Conservation (phyloP, 2,329 filamentous ascomycete species). For the Cytospora schulzeri region DNA sequence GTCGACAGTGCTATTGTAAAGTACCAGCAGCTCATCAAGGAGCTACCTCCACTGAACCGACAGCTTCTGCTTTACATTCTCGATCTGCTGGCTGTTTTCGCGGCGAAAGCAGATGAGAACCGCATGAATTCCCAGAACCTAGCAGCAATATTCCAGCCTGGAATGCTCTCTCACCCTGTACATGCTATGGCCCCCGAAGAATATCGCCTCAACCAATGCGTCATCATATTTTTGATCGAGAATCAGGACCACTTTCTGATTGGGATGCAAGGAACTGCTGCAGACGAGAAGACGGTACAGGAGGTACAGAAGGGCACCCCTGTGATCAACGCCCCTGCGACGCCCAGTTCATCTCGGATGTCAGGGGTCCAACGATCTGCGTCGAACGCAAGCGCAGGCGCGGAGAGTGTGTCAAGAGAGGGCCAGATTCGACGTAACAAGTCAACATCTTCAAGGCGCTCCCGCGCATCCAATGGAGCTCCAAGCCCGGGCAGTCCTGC, state of each 20-base stretch:
- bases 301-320: conserved; percentile 71
- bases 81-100: conserved; percentile 93
- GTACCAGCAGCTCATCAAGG: conserved; percentile 90
- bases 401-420: conserved; percentile 81
- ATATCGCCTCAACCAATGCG: conserved; percentile 93
- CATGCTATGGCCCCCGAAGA: conserved; percentile 96
- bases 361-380: conserved; percentile 70
- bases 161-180: conserved; percentile 87
- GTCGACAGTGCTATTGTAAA: conserved; percentile 73
- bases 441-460: conserved; percentile 88
- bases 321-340: conserved; percentile 49
- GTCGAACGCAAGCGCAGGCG: conserved; percentile 86
- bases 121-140: conserved; percentile 95
- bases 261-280: conserved; percentile 97
- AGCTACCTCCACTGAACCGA: conserved; percentile 88
- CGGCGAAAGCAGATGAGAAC: conserved; percentile 94
- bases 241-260: conserved; percentile 98
- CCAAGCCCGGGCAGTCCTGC: conserved; percentile 70
- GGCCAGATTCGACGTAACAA: conserved; percentile 83
- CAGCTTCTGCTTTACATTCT: conserved; percentile 95
- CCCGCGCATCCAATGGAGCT: conserved; percentile 70
- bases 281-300: conserved; percentile 75
- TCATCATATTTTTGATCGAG: conserved; percentile 96
- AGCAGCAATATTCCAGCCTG: conserved; percentile 95
- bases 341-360: conserved; percentile 55